Percentiles rank a stretch among this genome's conserved stretches.
These are phyloP conservation scores for Chamaenerion angustifolium DNA, from an alignment of 345 rosid genomes.

Conservation along the genomic window DNA sequence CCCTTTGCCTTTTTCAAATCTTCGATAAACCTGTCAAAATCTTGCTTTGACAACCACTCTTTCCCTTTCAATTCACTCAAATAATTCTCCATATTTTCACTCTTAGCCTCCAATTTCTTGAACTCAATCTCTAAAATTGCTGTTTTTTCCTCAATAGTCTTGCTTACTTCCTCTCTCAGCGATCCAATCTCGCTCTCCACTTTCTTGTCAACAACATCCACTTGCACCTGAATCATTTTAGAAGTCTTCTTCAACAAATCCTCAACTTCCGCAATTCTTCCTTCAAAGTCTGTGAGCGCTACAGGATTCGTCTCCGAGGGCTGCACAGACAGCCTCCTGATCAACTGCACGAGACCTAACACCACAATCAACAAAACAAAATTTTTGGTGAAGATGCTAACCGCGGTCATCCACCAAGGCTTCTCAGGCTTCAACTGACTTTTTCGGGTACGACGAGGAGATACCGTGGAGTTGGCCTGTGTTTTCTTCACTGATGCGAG, in stretches of 20 bases:
- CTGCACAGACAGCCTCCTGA: conserved; percentile 31
- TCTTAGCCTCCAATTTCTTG: conserved; percentile 39
- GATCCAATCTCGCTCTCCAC: conserved; percentile 42
- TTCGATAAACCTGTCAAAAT: conserved; percentile 41
- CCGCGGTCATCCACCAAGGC: conserved; percentile 51
- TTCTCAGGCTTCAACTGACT: conserved; percentile 30
- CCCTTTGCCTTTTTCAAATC: conserved; percentile 41
- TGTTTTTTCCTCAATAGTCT: conserved; percentile 28
- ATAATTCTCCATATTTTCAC: conserved; percentile 33
- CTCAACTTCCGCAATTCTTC: conserved; percentile 65
- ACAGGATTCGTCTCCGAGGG: conserved; percentile 20
- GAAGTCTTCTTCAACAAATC: conserved; percentile 45
- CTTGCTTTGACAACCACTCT: conserved; percentile 53
- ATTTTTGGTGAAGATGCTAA: conserved; percentile 58
- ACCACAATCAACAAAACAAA: conserved; percentile 41
- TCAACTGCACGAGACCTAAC: conserved; percentile 50
- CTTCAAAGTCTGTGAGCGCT: conserved; percentile 52
- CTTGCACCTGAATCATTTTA: conserved; percentile 64
- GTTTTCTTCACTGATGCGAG: conserved; percentile 32
- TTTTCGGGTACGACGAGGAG: conserved; percentile 56
- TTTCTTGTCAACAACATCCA: conserved; percentile 65
- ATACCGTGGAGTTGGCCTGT: conserved; percentile 24
- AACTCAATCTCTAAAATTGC: conserved; percentile 24
- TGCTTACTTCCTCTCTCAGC: conserved; percentile 29
- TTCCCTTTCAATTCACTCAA: conserved; percentile 42